Base-by-base conservation (phyloP, 257 asterid species). In the Fraxinus quadrangulata region DNA sequence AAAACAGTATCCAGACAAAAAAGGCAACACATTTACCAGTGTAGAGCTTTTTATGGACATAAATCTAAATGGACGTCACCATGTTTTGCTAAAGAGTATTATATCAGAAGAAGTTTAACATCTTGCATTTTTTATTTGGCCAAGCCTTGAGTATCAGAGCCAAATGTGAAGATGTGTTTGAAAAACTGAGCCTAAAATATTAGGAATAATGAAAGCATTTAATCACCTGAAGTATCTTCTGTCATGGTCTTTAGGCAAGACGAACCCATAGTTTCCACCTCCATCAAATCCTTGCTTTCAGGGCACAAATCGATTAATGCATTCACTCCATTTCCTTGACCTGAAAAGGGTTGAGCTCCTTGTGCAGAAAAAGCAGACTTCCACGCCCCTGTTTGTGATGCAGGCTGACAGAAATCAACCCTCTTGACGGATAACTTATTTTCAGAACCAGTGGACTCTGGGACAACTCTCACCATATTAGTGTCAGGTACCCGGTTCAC, bases 141-240 rank as follows among this genome's bases (percentile, higher is more conserved):
- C 11, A 37, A 6, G 40, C 40, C 40, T 37, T 1, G 40, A 37
- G 40, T 37, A 7, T 6, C 40, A 37, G 40, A 37, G 40, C 40
- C 40, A 37, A 37, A 37, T 7, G 40, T 37, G 40, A 37, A 9
- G 33, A 30, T 1, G 33, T 1, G 33, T 30, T 30, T 30, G 33
- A 30, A 30, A 30, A 30, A 37, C 9, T 1, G 11, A 37, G 40
- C 40, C 40, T 37, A 37, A 37, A 37, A 7, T 37, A 6, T 37
- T 37, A 9, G 40, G 40, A 6, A 39, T 59, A 19, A 73, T 10
- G 49, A 71, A 67, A 21, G 66, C 61, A 61, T 23, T 8, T 45
- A 23, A 75, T 82, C 86, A 92, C 99, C 98, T 88, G 89, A 80
- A 23, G 85, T 67, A 86, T 91, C 95, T 78, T 88, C 94, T 5